Evolutionary conservation across 192 early-diverging fungal species (phyloP), one percentile per base, ranked within the genome.

Genomic region (Rhizophlyctis rosea): DNA sequence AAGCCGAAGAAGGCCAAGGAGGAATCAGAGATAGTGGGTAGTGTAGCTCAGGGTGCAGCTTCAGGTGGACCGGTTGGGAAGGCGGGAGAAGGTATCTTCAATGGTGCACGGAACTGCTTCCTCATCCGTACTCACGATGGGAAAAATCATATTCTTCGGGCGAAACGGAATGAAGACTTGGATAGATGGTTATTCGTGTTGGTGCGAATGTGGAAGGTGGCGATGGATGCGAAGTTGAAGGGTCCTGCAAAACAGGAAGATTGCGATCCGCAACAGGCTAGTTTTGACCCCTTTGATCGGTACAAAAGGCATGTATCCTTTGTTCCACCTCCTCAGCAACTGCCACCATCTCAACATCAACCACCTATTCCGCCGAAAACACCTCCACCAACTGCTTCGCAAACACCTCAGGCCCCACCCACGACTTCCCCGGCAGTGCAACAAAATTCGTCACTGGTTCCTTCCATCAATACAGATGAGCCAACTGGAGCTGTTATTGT

Each of bases 181-280:
- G 62, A 64, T 1, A 11, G 62, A 0, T 64, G 62, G 62, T 44
- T 64, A 30, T 64, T 64, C 30, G 62, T 64, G 27, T 23, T 64
- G 35, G 34, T 56, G 13, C 11, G 50, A 0, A 64, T 64, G 62
- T 33, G 56, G 56, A 57, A 33, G 2, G 56, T 34, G 50, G 50
- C 50, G 7, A 52, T 23, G 5, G 50, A 52, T 9, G 50, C 14
- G 50, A 23, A 52, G 24, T 9, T 7, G 50, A 44, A 44, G 39
- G 39, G 39, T 13, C 9, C 39, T 18, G 39, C 39, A 44, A 13
- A 7, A 18, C 9, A 7, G 9, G 39, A 44, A 18, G 7, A 44
- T 18, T 44, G 9, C 18, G 39, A 13, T 7, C 7, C 7, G 7
- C 9, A 7, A 18, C 9, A 44, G 7, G 39, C 9, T 18, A 44